Evolutionary conservation across 768 basidiomycete genomes (phyloP).

Genomic region (Podaxis sp.): DNA sequence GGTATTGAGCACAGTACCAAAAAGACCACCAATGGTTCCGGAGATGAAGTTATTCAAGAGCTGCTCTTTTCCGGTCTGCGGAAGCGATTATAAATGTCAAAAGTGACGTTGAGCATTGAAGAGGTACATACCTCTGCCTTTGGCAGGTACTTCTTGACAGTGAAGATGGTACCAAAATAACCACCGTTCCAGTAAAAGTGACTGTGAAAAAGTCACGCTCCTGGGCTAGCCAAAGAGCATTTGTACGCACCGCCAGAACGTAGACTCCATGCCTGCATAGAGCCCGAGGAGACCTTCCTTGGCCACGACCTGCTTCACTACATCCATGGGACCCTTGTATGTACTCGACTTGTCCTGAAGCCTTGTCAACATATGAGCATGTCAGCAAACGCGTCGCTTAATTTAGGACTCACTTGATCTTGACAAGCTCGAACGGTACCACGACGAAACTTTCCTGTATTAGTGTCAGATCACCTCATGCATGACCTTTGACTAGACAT

Average conservation of each 20-base stretch:
- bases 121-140: conserved; percentile 68
- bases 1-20: conserved; percentile 89
- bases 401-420: conserved; percentile 60
- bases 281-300: conserved; percentile 83
- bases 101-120: not conserved
- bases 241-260: conserved; percentile 85
- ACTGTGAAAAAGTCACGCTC: conserved; percentile 31
- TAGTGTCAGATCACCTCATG: not conserved
- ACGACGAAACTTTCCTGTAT: conserved; percentile 83
- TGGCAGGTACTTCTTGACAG: conserved; percentile 76
- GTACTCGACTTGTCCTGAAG: conserved; percentile 92
- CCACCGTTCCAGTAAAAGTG: conserved; percentile 94
- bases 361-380: conserved; percentile 31
- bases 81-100: not conserved
- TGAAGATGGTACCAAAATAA: conserved; percentile 92
- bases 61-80: conserved; percentile 60
- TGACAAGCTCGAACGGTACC: conserved; percentile 95
- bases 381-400: not conserved
- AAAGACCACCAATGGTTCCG: conserved; percentile 85
- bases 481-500: conserved; percentile 16
- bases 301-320: conserved; percentile 73
- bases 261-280: conserved; percentile 95
- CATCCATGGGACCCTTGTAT: conserved; percentile 90
- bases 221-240: conserved; percentile 9
- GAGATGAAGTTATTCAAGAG: conserved; percentile 92